phyloP scores from a whole-genome alignment of 2,329 filamentous ascomycete genomes.

The Sporothrix brunneoviolacea region DNA sequence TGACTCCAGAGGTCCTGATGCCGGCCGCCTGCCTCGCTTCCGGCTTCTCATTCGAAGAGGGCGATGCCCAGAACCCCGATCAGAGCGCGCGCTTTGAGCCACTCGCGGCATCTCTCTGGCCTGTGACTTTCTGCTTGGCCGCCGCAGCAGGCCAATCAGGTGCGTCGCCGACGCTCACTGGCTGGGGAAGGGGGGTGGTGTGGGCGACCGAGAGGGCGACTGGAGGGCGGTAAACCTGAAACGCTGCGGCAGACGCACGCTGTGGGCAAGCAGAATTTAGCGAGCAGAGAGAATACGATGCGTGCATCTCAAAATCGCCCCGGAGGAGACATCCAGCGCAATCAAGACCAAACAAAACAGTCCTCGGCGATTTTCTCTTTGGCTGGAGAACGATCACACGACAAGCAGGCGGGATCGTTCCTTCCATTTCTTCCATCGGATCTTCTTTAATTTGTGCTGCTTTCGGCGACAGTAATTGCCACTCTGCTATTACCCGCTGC shows the following conservation, averaged over 20 bases:
- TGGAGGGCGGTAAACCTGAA: slow-evolving; percentile 10
- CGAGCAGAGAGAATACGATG: too few species aligned
- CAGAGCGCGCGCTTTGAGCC: slow-evolving; percentile 12
- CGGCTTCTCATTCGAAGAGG: too few species aligned
- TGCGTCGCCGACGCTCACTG: not conserved
- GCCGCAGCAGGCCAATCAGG: slow-evolving; percentile 5
- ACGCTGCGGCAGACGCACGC: not conserved
- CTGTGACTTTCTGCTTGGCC: slow-evolving; percentile 2
- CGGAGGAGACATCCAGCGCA: not conserved
- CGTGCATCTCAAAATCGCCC: not conserved
- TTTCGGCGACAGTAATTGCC: too few species aligned
- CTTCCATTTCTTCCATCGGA: not conserved
- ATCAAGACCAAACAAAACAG: not conserved
- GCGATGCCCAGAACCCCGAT: too few species aligned
- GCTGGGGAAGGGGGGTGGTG: slow-evolving; percentile 7
- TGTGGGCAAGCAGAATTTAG: not conserved
- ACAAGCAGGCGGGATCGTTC: not conserved
- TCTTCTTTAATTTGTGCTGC: not conserved
- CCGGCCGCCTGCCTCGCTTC: too few species aligned
- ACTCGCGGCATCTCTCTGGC: not conserved
- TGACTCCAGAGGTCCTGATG: slow-evolving; percentile 1
- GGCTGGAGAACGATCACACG: slow-evolving; percentile 2
- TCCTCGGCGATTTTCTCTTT: slow-evolving; percentile 5
- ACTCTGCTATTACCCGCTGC: too few species aligned
- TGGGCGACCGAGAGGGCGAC: not conserved